Evolutionary conservation across 2,329 filamentous ascomycete species (phyloP).

Genomic region (Calonectria pauciramosa): DNA sequence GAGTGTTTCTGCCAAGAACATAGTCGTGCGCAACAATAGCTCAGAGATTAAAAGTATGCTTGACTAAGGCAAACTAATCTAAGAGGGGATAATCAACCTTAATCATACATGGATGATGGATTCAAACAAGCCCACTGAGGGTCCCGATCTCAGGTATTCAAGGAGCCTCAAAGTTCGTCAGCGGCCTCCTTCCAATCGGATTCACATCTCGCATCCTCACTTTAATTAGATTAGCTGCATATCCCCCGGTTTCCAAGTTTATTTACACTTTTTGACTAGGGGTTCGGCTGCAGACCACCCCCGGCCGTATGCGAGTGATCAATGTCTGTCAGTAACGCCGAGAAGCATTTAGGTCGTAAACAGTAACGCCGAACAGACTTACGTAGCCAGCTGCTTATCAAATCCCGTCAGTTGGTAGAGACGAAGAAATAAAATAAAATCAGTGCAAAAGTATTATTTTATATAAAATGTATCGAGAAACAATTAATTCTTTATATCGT

Average conservation of each 20-base stretch:
- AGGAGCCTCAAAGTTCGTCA: neutral
- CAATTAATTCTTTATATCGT: rapidly evolving
- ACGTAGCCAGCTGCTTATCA: too few species aligned
- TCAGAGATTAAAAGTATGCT: neutral
- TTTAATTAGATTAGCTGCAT: neutral
- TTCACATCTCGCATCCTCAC: neutral
- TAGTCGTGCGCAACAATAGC: neutral
- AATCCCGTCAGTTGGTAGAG: too few species aligned
- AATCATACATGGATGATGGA: neutral
- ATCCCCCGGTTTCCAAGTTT: neutral
- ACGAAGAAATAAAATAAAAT: too few species aligned
- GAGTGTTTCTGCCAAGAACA: neutral
- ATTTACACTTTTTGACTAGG: neutral
- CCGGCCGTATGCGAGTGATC: too few species aligned
- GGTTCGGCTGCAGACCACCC: neutral
- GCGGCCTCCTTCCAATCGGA: neutral
- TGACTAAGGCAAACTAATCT: neutral
- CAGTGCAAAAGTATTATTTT: too few species aligned
- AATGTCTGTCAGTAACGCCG: too few species aligned
- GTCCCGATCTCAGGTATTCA: neutral
- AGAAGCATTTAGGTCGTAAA: too few species aligned
- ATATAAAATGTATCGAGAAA: too few species aligned
- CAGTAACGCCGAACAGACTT: neutral
- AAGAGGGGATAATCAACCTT: neutral
- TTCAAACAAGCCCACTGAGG: neutral